A percentile compares a stretch with the other conserved stretches of the same genome.
Evolutionary conservation across 2,329 filamentous ascomycete species (phyloP).

Genomic region (Xylaria sp.): DNA sequence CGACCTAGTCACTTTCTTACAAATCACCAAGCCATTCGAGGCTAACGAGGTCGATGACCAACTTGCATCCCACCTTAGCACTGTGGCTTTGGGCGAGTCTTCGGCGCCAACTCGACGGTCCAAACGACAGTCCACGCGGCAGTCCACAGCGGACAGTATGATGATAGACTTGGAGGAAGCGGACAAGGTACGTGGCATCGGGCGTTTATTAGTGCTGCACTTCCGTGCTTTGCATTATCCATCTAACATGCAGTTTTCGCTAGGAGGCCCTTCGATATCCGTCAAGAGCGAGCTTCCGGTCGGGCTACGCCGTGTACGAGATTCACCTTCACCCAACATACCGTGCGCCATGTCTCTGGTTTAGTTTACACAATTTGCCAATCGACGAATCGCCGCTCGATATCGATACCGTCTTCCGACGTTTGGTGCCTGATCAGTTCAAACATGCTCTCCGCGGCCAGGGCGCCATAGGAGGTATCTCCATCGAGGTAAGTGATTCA

Average conservation of each 20-base stretch:
- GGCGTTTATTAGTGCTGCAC: conserved; percentile 15
- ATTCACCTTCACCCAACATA: conserved; percentile 81
- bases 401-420: conserved; percentile 75
- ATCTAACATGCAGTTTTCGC: conserved; percentile 18
- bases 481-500: conserved; percentile 72
- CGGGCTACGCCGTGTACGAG: conserved; percentile 72
- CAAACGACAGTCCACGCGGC: background rate
- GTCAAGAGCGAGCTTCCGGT: conserved; percentile 44
- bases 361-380: conserved; percentile 70
- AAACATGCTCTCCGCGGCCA: conserved; percentile 68
- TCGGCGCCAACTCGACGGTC: conserved; percentile 1
- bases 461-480: conserved; percentile 77
- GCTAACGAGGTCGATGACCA: conserved; percentile 55
- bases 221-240: background rate
- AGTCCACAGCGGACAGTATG: conserved; percentile 52
- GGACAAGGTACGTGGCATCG: conserved; percentile 56
- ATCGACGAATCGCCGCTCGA: conserved; percentile 65
- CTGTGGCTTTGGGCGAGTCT: conserved; percentile 55
- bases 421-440: conserved; percentile 74
- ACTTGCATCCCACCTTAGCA: conserved; percentile 58
- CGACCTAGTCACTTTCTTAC: conserved; percentile 61
- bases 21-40: conserved; percentile 65
- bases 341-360: conserved; percentile 79
- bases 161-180: conserved; percentile 63
- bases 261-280: conserved; percentile 55